Base-by-base conservation (phyloP, 2,329 filamentous ascomycete genomes). In the Sclerotinia trifoliorum region DNA sequence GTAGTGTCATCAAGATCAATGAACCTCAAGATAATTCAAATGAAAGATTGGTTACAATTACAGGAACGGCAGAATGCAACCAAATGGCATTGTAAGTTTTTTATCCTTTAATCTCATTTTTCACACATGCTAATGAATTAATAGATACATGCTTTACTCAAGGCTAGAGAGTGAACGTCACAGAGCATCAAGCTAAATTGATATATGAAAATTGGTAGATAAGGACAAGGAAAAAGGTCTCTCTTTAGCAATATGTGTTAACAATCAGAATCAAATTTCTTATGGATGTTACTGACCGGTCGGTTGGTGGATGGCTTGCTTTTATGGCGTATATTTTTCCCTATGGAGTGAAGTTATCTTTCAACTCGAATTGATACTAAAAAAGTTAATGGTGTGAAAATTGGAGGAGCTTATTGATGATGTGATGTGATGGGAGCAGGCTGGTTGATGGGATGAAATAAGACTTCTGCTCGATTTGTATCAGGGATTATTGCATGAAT, bases 1-100 rank as follows among this genome's bases (percentile, higher is more conserved):
- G 94, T 74, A 98, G 94, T 81, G 94, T 99, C 58, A 98, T 99
- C 80, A 99, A 99, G 84, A 99, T 99, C 84, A 98, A 99, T 79
- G 95, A 99, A 79, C 95, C 95, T 1, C 95, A 97, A 79, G 95
- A 98, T 80, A 98, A 96, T 81, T 98, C 93, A 85, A 99, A 98
- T 77, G 95, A 99, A 83, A 90, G 95, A 71, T 84, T 99, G 69
- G 95, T 99, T 68, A 99, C 95, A n/a, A 96, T 98, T 74, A 97
- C 94, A 2, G 95, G 95, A 72, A 98, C 94, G 7, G 93, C 96
- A 76, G 95, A 99, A 81, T 97, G 93, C 84, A 99, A 99, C 82
- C 92, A 97, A 77, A 98, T 99, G 94, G 95, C 95, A n/a, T 82
- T 99, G 67, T 99, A 98, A 61, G 65, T 49, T 52, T 58, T 49